Evolutionary conservation across 176 grass and related monocot genomes (phyloP).

Genomic region (Zea mays): DNA sequence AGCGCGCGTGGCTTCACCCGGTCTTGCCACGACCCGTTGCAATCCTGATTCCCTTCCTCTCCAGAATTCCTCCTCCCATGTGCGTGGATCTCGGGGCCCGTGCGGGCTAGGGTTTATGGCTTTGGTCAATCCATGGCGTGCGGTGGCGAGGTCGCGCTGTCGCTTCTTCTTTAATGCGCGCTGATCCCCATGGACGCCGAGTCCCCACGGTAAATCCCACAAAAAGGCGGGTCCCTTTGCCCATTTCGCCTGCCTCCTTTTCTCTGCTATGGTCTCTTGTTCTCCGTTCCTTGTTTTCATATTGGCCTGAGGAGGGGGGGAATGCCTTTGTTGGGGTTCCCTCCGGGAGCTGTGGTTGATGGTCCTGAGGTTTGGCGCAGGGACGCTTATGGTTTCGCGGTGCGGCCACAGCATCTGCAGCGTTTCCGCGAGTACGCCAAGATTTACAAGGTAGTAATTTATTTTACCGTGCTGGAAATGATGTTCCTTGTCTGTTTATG

Average conservation of each 20-base stretch:
- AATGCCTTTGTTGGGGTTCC: slow-evolving; percentile 45
- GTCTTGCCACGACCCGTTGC: slow-evolving; percentile 42
- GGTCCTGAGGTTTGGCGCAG: slow-evolving; percentile 63
- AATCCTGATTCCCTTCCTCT: slow-evolving; percentile 37
- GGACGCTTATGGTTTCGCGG: slow-evolving; percentile 91
- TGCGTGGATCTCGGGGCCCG: slow-evolving; percentile 51
- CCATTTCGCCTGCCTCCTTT: not conserved
- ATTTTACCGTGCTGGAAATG: slow-evolving; percentile 25
- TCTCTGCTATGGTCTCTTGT: not conserved
- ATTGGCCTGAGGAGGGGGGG: not conserved
- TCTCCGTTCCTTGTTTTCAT: slow-evolving; percentile 5
- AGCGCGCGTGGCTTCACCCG: slow-evolving; percentile 22
- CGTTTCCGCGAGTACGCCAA: slow-evolving; percentile 87
- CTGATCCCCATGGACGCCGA: slow-evolving; percentile 62
- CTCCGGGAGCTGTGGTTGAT: slow-evolving; percentile 47
- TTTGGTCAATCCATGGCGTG: slow-evolving; percentile 65
- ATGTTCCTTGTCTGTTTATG: slow-evolving; percentile 26
- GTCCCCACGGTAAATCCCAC: slow-evolving; percentile 45
- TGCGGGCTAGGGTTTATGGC: slow-evolving; percentile 60
- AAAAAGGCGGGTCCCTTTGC: slow-evolving; percentile 30
- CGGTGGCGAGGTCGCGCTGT: slow-evolving; percentile 50
- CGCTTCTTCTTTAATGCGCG: slow-evolving; percentile 63
- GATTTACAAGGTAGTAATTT: slow-evolving; percentile 75
- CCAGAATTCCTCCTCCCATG: slow-evolving; percentile 36
- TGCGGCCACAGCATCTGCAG: slow-evolving; percentile 93